These are phyloP conservation scores for Bolboschoenus planiculmis DNA, from an alignment of 176 grass and related monocot genomes.

Conservation along the genomic window DNA sequence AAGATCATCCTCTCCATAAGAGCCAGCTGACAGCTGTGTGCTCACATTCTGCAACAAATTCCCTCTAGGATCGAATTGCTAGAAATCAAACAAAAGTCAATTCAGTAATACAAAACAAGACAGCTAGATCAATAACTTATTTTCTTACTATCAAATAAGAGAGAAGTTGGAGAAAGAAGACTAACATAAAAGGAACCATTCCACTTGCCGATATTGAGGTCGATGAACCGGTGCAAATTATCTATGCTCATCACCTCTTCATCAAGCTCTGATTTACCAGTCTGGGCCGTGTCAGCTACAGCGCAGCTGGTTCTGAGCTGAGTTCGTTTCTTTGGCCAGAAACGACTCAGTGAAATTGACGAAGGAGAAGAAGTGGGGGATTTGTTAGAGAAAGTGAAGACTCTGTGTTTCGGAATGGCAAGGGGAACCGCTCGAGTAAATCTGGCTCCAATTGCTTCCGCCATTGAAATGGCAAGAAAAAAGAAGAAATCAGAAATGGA, in stretches of 20 bases:
- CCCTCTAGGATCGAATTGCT: constrained; percentile 91
- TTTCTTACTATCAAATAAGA: background rate
- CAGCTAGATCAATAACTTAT: background rate
- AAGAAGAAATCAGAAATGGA: too few relatives aligned
- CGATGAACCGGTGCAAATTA: constrained; percentile 59
- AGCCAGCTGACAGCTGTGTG: constrained; percentile 67
- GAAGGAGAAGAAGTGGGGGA: background rate
- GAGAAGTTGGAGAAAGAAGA: background rate
- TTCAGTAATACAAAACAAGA: background rate
- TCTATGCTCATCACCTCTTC: constrained; percentile 69
- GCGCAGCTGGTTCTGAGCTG: constrained; percentile 26
- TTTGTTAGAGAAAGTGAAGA: background rate
- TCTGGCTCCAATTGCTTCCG: constrained; percentile 35
- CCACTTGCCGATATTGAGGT: constrained; percentile 82
- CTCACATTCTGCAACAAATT: constrained; percentile 54
- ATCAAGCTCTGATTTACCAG: constrained; percentile 28
- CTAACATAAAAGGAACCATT: constrained; percentile 65
- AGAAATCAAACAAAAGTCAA: background rate
- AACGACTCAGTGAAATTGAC: background rate
- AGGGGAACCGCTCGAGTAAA: constrained; percentile 27
- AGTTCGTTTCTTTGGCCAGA: background rate
- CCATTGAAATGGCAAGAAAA: constrained; percentile 34
- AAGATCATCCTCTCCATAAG: constrained; percentile 77
- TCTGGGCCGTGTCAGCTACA: constrained; percentile 21
- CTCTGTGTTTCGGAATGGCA: background rate